Conservation (phyloP, 257 asterid species). For the Scutellaria baicalensis region DNA sequence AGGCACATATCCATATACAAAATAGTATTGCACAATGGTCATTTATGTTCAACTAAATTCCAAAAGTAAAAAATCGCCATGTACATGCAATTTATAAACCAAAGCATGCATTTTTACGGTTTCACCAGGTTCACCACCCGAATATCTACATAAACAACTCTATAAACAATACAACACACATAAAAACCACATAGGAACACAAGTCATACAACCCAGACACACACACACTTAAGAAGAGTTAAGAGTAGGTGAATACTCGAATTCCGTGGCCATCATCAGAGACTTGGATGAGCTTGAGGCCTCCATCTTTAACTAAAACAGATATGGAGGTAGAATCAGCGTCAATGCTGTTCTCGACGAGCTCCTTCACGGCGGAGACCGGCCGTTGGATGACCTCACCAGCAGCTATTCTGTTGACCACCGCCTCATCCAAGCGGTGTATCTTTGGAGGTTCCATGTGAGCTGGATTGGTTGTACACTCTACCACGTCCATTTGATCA, state of each 20-base stretch:
- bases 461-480: constrained; percentile 11
- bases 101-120: neutral
- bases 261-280: constrained; percentile 97
- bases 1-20: neutral
- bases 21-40: neutral
- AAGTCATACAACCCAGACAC: no score
- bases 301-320: constrained; percentile 81
- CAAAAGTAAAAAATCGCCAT: neutral
- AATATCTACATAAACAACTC: neutral
- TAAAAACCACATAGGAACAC: neutral
- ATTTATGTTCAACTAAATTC: neutral
- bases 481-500: constrained; percentile 31
- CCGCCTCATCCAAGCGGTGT: constrained; percentile 76
- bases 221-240: neutral
- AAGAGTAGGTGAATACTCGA: constrained; percentile 35
- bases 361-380: constrained; percentile 93
- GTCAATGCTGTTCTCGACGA: constrained; percentile 87
- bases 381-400: constrained; percentile 98
- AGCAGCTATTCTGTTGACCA: constrained; percentile 92
- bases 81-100: neutral
- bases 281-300: constrained; percentile 93
- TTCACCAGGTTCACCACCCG: neutral
- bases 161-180: neutral
- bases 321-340: constrained; percentile 71
- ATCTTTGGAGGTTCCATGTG: constrained; percentile 60